Conservation (phyloP, 1,284 basidiomycete genomes). For the Xanthoconium separans region DNA sequence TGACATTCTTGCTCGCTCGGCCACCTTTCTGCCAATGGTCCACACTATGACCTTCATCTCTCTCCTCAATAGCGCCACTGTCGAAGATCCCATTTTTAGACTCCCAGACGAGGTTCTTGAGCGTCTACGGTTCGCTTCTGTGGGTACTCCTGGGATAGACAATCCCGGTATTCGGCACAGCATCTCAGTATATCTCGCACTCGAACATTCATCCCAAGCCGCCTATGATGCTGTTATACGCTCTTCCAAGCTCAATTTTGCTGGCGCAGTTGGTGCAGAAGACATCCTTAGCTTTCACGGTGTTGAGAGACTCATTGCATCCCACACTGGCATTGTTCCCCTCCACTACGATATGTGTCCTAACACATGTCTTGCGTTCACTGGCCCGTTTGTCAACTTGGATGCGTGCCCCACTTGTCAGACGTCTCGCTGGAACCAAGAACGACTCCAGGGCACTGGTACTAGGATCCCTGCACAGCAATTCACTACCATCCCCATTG, state of each 20-base stretch:
- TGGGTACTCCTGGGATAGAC: background rate
- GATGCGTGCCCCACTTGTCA: background rate
- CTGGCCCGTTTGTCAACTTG: background rate
- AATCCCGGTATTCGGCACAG: background rate
- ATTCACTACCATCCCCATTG: constrained; percentile 8
- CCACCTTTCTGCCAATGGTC: too few species aligned
- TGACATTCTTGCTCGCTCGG: too few species aligned
- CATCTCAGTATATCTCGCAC: constrained; percentile 4
- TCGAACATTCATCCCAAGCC: constrained; percentile 4
- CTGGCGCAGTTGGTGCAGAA: background rate
- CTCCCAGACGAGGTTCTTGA: too few species aligned
- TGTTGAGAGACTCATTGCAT: constrained; percentile 1
- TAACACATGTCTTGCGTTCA: constrained; percentile 6
- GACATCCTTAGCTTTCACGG: constrained; percentile 1
- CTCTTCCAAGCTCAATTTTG: background rate
- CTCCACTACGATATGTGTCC: constrained; percentile 10
- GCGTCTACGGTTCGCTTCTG: too few species aligned
- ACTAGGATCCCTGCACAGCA: background rate
- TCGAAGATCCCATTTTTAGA: too few species aligned
- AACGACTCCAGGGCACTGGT: background rate
- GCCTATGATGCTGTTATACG: constrained; percentile 1
- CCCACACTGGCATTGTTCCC: background rate
- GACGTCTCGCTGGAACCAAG: background rate
- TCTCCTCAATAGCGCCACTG: too few species aligned
- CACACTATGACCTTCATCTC: too few species aligned